A percentile compares a stretch with the other conserved stretches of the same genome.
phyloP scores from a whole-genome alignment of 352 stramenopile species.

The Pythium angustatum region DNA sequence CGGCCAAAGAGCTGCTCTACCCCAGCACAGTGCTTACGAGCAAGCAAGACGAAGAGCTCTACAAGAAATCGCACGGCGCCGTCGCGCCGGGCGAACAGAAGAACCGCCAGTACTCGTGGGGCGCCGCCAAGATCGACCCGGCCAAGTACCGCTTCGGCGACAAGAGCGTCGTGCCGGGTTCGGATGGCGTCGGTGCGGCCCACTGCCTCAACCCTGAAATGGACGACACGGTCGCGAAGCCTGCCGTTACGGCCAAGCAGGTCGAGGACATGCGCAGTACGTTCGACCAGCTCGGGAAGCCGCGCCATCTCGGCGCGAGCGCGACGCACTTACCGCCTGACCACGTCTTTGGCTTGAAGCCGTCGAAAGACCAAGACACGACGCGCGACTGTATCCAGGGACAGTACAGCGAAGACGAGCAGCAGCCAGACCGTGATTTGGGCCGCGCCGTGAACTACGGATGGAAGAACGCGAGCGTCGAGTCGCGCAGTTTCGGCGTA shows the following conservation, averaged over 20 bases:
- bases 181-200: constrained; percentile 53
- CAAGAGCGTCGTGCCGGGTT: constrained; percentile 39
- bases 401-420: constrained; percentile 75
- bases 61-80: constrained; percentile 77
- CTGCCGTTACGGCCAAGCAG: constrained; percentile 56
- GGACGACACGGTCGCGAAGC: constrained; percentile 47
- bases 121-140: constrained; percentile 64
- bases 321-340: constrained; percentile 39
- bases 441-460: constrained; percentile 80
- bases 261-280: constrained; percentile 77
- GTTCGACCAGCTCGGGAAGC: constrained; percentile 72
- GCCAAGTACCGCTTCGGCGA: constrained; percentile 71
- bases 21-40: constrained; percentile 59
- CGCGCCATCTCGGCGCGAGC: constrained; percentile 56
- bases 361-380: constrained; percentile 48
- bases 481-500: constrained; percentile 72
- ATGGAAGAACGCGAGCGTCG: constrained; percentile 77
- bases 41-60: constrained; percentile 60
- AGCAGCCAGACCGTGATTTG: constrained; percentile 82
- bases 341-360: constrained; percentile 67
- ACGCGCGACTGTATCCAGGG: constrained; percentile 84
- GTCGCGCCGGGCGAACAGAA: constrained; percentile 86
- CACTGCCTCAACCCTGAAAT: constrained; percentile 71
- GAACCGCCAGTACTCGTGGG: constrained; percentile 83
- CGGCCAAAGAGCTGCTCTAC: constrained; percentile 86